Evolutionary conservation across 352 stramenopile genomes (phyloP), one percentile per base, ranked within the genome.

Genomic region (Bremia lactucae): DNA sequence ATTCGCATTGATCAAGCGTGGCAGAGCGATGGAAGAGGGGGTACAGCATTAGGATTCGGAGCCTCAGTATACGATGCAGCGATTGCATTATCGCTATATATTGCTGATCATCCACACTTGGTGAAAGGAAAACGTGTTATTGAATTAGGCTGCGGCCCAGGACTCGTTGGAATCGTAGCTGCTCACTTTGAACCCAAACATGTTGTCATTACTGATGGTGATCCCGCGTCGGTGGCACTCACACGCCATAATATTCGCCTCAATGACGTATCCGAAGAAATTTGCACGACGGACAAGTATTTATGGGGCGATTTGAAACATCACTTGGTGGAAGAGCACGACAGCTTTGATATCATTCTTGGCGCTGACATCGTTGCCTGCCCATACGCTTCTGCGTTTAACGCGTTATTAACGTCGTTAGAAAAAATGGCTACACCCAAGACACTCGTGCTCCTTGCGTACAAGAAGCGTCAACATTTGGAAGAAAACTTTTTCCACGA

Each of bases 361-460:
- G 79, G 79, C 25, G 74, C 76, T 2, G 79, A 92, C 42, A 89
- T 92, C 47, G 70, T 87, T 42, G 79, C 79, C 7, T 92, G 79
- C 49, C 79, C 79, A 31, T 92, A 92, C 49, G 76, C 58, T 8
- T 64, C 44, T 9, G 72, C 72, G 0, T 89, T 89, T 46, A 60
- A 82, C 10, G 62, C 59, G 18, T 51, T 92, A 5, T 59, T 89
- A 6, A 25, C 40, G 34, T 79, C 73, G 11, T 66, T 92, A 11
- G 22, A 46, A 14, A 42, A 66, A 45, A 46, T 90, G 13, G 58
- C 61, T 21, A 45, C 51, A 2, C 29, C 52, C 2, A 20, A 64
- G 1, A 87, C 75, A 13, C 36, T 78, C 26, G 46, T 87, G 9
- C 18, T 91, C 13, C 64, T 91, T 31, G 73, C 75, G 5, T 91